These are phyloP conservation scores for Tricholoma hemisulphureum DNA, from an alignment of 768 basidiomycete genomes.

Conservation along the genomic window DNA sequence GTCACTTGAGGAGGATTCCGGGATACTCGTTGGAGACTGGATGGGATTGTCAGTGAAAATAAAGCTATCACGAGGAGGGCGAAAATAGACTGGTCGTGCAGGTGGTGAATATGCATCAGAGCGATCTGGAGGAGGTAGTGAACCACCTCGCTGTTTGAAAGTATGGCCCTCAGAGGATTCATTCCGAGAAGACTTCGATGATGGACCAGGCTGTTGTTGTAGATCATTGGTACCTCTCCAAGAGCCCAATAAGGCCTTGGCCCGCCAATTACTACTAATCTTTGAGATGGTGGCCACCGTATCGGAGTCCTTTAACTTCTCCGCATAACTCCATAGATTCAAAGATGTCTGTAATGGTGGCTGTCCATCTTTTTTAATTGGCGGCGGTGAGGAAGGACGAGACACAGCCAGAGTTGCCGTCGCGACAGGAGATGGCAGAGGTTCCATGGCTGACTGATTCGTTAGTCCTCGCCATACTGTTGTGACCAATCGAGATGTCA, in stretches of 20 bases:
- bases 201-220: constrained; percentile 7
- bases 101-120: constrained; percentile 50
- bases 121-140: constrained; percentile 38
- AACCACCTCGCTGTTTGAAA: constrained; percentile 30
- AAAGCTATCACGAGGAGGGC: constrained; percentile 55
- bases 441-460: constrained; percentile 73
- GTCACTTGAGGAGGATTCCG: constrained; percentile 25
- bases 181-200: constrained; percentile 7
- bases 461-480: constrained; percentile 79
- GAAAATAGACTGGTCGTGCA: constrained; percentile 56
- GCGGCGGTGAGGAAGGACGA: constrained; percentile 20
- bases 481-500: constrained; percentile 55
- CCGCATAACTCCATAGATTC: constrained; percentile 68
- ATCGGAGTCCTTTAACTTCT: constrained; percentile 72
- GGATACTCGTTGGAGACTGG: constrained; percentile 27
- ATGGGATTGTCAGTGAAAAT: constrained; percentile 28
- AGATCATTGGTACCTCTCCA: constrained; percentile 30
- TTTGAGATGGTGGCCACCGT: constrained; percentile 68
- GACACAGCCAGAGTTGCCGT: constrained; percentile 29
- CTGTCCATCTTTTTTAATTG: constrained; percentile 12
- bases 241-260: constrained; percentile 51
- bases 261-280: constrained; percentile 74
- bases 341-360: constrained; percentile 28
- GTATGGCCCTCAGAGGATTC: constrained; percentile 7
- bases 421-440: constrained; percentile 42